These are phyloP conservation scores for Amylocarpus encephaloides DNA, from an alignment of 2,329 filamentous ascomycete genomes.

Conservation along the genomic window DNA sequence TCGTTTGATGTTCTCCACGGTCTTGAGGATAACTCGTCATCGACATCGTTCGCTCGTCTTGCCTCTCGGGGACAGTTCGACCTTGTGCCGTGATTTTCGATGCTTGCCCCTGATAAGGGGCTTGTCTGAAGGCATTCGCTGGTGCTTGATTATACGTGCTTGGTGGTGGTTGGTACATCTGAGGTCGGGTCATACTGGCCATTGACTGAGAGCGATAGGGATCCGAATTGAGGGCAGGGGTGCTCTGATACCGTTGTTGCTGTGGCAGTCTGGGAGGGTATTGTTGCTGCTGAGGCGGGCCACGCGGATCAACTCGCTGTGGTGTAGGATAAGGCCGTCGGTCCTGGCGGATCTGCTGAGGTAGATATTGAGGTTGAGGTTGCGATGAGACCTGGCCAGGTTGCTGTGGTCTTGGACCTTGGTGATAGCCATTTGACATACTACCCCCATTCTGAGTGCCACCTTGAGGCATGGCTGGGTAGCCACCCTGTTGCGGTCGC, in stretches of 20 bases:
- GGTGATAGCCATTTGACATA: conserved; percentile 44
- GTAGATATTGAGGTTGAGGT: conserved; percentile 51
- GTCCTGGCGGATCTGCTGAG: conserved; percentile 54
- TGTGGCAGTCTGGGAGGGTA: conserved; percentile 37
- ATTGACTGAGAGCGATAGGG: conserved; percentile 90
- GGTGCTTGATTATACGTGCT: conserved; percentile 59
- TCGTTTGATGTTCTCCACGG: conserved; percentile 78
- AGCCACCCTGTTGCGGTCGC: conserved; percentile 39
- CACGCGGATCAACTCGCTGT: conserved; percentile 35
- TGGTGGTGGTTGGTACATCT: conserved; percentile 60
- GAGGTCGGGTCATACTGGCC: conserved; percentile 67
- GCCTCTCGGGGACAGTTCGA: conserved; percentile 81
- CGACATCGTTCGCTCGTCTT: conserved; percentile 92
- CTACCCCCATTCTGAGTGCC: conserved; percentile 28
- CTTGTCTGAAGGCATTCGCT: conserved; percentile 71
- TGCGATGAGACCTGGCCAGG: conserved; percentile 35
- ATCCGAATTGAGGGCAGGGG: conserved; percentile 71
- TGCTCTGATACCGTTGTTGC: conserved; percentile 53
- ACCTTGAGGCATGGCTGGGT: conserved; percentile 19
- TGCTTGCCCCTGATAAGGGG: conserved; percentile 59
- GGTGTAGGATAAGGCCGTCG: conserved; percentile 67
- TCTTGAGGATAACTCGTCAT: conserved; percentile 80
- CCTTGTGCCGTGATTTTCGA: conserved; percentile 87
- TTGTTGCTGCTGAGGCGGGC: conserved; percentile 36
- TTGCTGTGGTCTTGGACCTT: conserved; percentile 35